Percentiles rank a stretch among this genome's conserved stretches.
Evolutionary conservation across 1,284 basidiomycete species (phyloP).

Genomic region (Cutaneotrichosporon sp.): DNA sequence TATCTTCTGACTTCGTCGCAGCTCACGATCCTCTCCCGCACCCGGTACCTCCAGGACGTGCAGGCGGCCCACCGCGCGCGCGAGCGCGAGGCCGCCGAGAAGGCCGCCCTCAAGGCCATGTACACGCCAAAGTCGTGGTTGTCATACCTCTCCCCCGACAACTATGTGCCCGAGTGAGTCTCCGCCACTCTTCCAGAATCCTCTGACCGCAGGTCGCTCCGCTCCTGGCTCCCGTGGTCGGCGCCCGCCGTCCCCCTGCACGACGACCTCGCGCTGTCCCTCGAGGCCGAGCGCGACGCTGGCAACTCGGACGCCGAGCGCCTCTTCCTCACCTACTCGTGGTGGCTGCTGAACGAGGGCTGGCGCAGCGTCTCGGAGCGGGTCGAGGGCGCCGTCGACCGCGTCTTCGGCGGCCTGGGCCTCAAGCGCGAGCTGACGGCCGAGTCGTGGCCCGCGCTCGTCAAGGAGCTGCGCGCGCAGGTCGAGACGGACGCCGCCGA

Average conservation of each 20-base stretch:
- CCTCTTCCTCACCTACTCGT: slow-evolving; percentile 51
- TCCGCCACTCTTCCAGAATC: no score
- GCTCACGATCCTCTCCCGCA: slow-evolving; percentile 46
- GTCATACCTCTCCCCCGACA: slow-evolving; percentile 35
- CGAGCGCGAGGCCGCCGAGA: neutral
- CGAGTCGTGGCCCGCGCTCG: slow-evolving; percentile 42
- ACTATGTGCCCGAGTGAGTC: slow-evolving; percentile 3
- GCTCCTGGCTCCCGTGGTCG: slow-evolving; percentile 10
- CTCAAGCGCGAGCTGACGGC: slow-evolving; percentile 48
- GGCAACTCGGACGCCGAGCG: slow-evolving; percentile 43
- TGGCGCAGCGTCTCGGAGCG: slow-evolving; percentile 43
- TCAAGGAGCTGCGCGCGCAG: slow-evolving; percentile 42
- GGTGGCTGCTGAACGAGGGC: slow-evolving; percentile 53
- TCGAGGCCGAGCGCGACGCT: slow-evolving; percentile 25
- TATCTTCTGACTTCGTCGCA: slow-evolving; percentile 52
- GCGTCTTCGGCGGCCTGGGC: slow-evolving; percentile 45
- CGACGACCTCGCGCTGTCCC: slow-evolving; percentile 13
- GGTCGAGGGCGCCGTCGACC: slow-evolving; percentile 42
- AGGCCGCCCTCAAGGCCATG: slow-evolving; percentile 10
- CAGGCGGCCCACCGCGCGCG: slow-evolving; percentile 23
- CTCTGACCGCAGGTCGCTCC: neutral
- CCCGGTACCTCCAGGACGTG: slow-evolving; percentile 46
- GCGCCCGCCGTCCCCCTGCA: neutral
- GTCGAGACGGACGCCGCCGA: slow-evolving; percentile 37
- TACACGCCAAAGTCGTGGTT: slow-evolving; percentile 13